These are phyloP conservation scores for Plasmodium knowlesi DNA, from an alignment of 169 alveolate species.

Conservation along the genomic window DNA sequence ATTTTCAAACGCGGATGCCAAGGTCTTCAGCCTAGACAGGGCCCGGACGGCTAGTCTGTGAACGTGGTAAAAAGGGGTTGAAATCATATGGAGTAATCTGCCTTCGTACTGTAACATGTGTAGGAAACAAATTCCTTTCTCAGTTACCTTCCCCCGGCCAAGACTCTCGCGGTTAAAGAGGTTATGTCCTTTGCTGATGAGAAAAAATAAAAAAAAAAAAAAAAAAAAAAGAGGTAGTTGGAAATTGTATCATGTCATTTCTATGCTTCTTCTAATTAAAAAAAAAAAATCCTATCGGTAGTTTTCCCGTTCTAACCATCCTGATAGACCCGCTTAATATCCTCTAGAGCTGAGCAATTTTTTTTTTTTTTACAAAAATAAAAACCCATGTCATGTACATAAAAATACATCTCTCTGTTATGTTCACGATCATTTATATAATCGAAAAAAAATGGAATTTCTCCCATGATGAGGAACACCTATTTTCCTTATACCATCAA, in stretches of 20 bases:
- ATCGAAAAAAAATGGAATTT: background rate
- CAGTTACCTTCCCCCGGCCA: constrained; percentile 69
- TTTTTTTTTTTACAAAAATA: background rate
- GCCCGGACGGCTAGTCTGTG: constrained; percentile 60
- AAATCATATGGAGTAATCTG: background rate
- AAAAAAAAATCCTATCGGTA: background rate
- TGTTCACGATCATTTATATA: background rate
- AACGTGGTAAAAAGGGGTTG: background rate
- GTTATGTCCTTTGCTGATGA: constrained; percentile 66
- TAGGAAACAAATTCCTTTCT: background rate
- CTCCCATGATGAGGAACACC: background rate
- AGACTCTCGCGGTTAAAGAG: constrained; percentile 56
- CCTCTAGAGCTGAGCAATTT: constrained; percentile 52
- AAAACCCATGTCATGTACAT: background rate
- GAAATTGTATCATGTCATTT: background rate
- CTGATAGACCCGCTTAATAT: constrained; percentile 55
- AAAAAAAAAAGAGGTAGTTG: background rate
- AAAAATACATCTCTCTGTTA: background rate
- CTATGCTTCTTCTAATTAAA: background rate
- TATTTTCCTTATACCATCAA: constrained; percentile 34
- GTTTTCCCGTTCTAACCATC: constrained; percentile 27
- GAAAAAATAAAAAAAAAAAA: background rate
- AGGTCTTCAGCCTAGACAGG: constrained; percentile 45
- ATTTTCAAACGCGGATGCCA: constrained; percentile 68
- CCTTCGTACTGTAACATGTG: background rate